These are phyloP conservation scores for Prunus padus DNA, from an alignment of 306 rosid species.

Conservation along the genomic window DNA sequence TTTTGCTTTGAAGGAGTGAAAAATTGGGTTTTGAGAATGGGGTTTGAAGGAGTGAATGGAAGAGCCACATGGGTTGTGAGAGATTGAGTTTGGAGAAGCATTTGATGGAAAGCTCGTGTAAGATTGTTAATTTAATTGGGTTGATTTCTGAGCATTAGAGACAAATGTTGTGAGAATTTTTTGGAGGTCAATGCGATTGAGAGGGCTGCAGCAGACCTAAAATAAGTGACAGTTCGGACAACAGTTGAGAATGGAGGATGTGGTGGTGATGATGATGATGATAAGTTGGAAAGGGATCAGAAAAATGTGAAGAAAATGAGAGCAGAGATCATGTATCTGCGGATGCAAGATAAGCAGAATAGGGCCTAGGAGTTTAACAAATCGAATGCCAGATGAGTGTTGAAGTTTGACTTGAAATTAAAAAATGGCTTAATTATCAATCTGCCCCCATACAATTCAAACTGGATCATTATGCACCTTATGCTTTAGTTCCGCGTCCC, in stretches of 20 bases:
- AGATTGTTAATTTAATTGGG: neutral
- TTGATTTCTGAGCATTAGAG: neutral
- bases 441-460: too few relatives aligned
- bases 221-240: neutral
- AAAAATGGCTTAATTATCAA: too few relatives aligned
- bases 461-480: too few relatives aligned
- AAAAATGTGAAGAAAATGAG: neutral
- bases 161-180: neutral
- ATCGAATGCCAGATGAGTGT: too few relatives aligned
- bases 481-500: too few relatives aligned
- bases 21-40: slow-evolving; percentile 18
- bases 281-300: neutral
- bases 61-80: slow-evolving; percentile 30
- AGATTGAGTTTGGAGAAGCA: slow-evolving; percentile 60
- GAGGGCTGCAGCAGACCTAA: neutral
- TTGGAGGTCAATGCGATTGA: neutral
- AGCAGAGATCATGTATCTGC: neutral
- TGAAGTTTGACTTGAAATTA: too few relatives aligned
- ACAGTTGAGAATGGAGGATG: neutral
- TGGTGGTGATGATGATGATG: neutral
- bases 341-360: too few relatives aligned
- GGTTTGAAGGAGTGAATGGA: slow-evolving; percentile 28
- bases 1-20: slow-evolving; percentile 16
- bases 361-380: neutral
- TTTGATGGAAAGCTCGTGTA: slow-evolving; percentile 12